A percentile compares a stretch with the other conserved stretches of the same genome.
phyloP scores from a whole-genome alignment of 176 grass and related monocot species.

The Oryza meyeriana region DNA sequence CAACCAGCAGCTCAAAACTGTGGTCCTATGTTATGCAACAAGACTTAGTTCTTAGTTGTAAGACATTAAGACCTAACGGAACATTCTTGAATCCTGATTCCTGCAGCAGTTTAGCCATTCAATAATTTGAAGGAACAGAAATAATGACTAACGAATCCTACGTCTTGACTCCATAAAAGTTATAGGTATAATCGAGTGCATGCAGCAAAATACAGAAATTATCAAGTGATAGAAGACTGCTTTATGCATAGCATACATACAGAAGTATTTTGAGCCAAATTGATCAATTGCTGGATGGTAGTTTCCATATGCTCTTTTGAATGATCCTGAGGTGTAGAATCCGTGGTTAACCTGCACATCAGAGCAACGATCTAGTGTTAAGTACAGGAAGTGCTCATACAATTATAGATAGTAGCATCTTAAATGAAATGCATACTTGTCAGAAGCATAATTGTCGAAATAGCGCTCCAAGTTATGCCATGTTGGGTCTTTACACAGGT shows the following conservation, averaged over 20 bases:
- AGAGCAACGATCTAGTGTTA: conserved; percentile 24
- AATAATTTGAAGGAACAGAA: not conserved
- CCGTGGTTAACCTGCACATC: conserved; percentile 55
- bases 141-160: not conserved
- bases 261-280: conserved; percentile 83
- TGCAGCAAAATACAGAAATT: not conserved
- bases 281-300: conserved; percentile 68
- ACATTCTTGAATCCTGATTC: not conserved
- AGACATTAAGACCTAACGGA: not conserved
- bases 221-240: not conserved
- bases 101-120: not conserved
- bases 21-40: not conserved
- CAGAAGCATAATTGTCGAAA: conserved; percentile 71
- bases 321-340: conserved; percentile 58
- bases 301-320: conserved; percentile 66
- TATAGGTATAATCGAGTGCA: conserved; percentile 1
- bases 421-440: conserved; percentile 37
- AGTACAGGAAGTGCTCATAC: conserved; percentile 29
- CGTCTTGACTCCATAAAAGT: not conserved
- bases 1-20: not conserved
- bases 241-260: conserved; percentile 42
- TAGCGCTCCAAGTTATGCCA: conserved; percentile 95
- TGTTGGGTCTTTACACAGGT: conserved; percentile 87
- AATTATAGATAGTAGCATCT: not conserved
- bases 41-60: not conserved